Conservation (phyloP, 148 eudicot species). For the Selenicereus undatus region DNA sequence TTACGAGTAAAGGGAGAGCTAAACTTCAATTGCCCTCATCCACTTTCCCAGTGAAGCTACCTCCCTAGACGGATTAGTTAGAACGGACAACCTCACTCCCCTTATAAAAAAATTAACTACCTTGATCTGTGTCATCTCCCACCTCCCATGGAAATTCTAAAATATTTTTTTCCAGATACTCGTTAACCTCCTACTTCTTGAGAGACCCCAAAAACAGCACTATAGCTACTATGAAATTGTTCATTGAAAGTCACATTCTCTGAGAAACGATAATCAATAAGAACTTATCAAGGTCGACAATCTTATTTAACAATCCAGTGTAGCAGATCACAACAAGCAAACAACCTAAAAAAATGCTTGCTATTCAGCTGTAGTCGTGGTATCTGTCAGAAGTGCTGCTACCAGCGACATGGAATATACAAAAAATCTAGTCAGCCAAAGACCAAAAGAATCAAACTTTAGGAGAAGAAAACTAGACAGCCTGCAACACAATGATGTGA, state of each 20-base stretch:
- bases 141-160: not conserved
- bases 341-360: not conserved
- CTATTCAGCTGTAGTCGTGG: not conserved
- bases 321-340: not conserved
- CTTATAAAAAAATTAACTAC: no score
- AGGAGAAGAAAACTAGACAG: not conserved
- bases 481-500: not conserved
- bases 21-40: not conserved
- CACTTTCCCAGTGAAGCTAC: not conserved
- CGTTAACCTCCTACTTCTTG: not conserved
- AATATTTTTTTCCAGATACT: not conserved
- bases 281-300: not conserved
- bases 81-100: not conserved
- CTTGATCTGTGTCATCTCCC: not conserved
- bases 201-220: not conserved
- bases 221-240: not conserved
- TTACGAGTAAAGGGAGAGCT: not conserved
- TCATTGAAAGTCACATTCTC: not conserved
- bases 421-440: not conserved
- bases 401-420: not conserved
- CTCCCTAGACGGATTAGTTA: not conserved
- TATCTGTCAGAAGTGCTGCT: not conserved
- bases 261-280: not conserved
- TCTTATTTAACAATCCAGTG: not conserved
- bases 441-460: not conserved